Percentiles rank a stretch among this genome's conserved stretches.
phyloP scores from a whole-genome alignment of 73 alveolate species.

The Durusdinium trenchii region DNA sequence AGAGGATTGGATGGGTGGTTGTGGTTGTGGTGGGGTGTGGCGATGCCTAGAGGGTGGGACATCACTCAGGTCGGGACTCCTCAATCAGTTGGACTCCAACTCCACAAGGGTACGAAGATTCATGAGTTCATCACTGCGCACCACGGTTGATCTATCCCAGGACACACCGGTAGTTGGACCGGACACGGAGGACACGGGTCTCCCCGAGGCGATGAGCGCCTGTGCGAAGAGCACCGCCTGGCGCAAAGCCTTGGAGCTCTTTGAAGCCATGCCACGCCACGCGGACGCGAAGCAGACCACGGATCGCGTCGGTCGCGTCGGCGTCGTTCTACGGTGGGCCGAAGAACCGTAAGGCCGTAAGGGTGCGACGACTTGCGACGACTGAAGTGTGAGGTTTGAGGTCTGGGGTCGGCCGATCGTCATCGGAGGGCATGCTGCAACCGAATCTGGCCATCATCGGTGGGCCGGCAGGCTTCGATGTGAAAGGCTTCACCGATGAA shows the following conservation, averaged over 20 bases:
- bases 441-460: too few species aligned
- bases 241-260: slow-evolving; percentile 13
- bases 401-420: too few species aligned
- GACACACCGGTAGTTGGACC: not conserved
- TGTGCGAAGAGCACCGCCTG: slow-evolving; percentile 38
- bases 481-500: too few species aligned
- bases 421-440: too few species aligned
- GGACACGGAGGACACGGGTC: not conserved
- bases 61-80: not conserved
- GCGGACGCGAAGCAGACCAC: not conserved
- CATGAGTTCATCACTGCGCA: too few species aligned
- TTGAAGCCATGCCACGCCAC: not conserved
- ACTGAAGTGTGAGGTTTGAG: not conserved
- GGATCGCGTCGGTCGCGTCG: not conserved
- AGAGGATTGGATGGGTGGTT: not conserved
- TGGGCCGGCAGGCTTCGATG: too few species aligned
- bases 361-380: not conserved
- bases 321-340: not conserved
- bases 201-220: slow-evolving; percentile 26
- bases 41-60: not conserved
- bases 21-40: not conserved
- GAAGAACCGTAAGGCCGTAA: too few species aligned
- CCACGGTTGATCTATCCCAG: not conserved
- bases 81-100: too few species aligned
- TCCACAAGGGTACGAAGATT: too few species aligned